These are phyloP conservation scores for Oenanthe javanica DNA, from an alignment of 140 eudicot genomes.

Conservation along the genomic window DNA sequence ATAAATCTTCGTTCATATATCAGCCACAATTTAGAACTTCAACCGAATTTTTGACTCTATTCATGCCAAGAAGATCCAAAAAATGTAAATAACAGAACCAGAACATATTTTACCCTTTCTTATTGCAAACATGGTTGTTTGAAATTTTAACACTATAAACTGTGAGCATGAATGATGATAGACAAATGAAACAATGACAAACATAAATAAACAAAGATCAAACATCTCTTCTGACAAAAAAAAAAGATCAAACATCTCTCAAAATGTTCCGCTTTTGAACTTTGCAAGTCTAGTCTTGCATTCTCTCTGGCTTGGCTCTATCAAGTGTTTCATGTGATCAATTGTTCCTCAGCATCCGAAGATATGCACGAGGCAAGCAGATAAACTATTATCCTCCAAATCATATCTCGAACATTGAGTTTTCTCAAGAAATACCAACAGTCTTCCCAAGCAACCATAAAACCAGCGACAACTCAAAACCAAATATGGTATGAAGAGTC, in stretches of 20 bases:
- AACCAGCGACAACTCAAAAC: slow-evolving; percentile 76
- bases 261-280: neutral
- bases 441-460: slow-evolving; percentile 96
- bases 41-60: neutral
- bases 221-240: neutral
- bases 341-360: neutral
- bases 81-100: neutral
- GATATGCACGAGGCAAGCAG: neutral
- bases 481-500: slow-evolving; percentile 66
- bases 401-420: neutral
- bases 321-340: neutral
- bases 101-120: neutral
- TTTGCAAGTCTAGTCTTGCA: neutral
- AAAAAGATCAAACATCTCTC: neutral
- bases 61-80: neutral
- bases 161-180: neutral
- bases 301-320: neutral
- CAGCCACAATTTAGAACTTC: neutral
- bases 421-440: slow-evolving; percentile 46
- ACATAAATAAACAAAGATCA: neutral
- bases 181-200: neutral
- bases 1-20: neutral
- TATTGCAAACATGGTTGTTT: neutral
- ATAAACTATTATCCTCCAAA: neutral
- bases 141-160: neutral